Conservation (phyloP, 1,284 basidiomycete species). For the Ustilago trichophora region DNA sequence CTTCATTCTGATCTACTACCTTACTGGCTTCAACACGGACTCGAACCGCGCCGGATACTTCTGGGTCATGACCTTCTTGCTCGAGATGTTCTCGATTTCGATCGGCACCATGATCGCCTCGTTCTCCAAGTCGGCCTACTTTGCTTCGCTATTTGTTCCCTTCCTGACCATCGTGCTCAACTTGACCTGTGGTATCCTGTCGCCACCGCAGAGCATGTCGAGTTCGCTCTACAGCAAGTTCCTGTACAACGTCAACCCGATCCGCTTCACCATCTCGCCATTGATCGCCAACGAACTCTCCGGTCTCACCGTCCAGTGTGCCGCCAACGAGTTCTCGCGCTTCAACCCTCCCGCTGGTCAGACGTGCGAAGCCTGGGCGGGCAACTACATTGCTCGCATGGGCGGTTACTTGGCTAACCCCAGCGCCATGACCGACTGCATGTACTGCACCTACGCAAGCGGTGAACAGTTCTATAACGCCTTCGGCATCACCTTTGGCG, state of each 20-base stretch:
- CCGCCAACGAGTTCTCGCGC: conserved; percentile 71
- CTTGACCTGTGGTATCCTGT: conserved; percentile 73
- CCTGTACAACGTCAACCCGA: conserved; percentile 60
- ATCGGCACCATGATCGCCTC: conserved; percentile 67
- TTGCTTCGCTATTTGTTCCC: conserved; percentile 83
- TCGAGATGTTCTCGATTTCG: conserved; percentile 54
- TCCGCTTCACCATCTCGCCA: conserved; percentile 49
- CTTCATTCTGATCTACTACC: conserved; percentile 67
- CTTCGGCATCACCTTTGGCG: conserved; percentile 75
- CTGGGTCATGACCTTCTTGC: conserved; percentile 69
- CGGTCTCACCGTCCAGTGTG: conserved; percentile 76
- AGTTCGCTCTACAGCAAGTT: conserved; percentile 51
- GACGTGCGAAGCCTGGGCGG: conserved; percentile 73
- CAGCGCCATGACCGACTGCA: conserved; percentile 72
- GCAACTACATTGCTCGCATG: conserved; percentile 69
- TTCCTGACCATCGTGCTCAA: conserved; percentile 71
- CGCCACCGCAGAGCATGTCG: conserved; percentile 70
- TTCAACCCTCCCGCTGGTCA: conserved; percentile 79
- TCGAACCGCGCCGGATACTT: conserved; percentile 76
- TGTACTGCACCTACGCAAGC: conserved; percentile 76
- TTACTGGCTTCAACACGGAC: conserved; percentile 74
- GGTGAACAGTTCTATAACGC: conserved; percentile 79
- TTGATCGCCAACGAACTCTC: conserved; percentile 83
- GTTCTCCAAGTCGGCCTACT: conserved; percentile 70
- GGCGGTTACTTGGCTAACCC: conserved; percentile 84